Evolutionary conservation across 495 filamentous ascomycete genomes (phyloP), one percentile per base, ranked within the genome.

Genomic region (Aspergillus carlsbadensis): DNA sequence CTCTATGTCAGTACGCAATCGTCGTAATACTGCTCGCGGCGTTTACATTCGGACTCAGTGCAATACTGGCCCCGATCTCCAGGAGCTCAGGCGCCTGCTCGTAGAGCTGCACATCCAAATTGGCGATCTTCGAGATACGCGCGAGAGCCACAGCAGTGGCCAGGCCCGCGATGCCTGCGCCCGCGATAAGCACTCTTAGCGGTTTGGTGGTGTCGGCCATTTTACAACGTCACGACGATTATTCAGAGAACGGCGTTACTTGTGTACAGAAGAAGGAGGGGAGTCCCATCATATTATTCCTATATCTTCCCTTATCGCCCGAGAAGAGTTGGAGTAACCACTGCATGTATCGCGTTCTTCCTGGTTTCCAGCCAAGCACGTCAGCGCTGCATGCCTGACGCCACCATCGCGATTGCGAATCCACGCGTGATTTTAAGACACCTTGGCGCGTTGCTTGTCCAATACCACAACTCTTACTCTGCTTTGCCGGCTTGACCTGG

Each of bases 11-110:
- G n/a, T n/a, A n/a, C n/a, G n/a, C n/a, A n/a, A n/a, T n/a, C n/a
- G n/a, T n/a, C n/a, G n/a, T n/a, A n/a, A n/a, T n/a, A n/a, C n/a
- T n/a, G n/a, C n/a, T n/a, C n/a, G n/a, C n/a, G n/a, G n/a, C n/a
- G n/a, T n/a, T n/a, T 61, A 70, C 78, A 71, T 80, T 80, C 17
- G 76, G 76, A 41, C 78, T 76, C 7, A 81, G 65, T 7, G 78
- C 76, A 54, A 80, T 79, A 24, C 74, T 77, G 0, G 75, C 78
- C 8, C 76, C 76, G 36, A 81, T 79, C 48, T 81, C 77, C 31
- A 60, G 57, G 6, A 79, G 68, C 56, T 78, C 68, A 0, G 67
- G 50, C 7, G 78, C 72, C 56, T 74, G 71, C 40, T 80, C 77
- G 53, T 78, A 81, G 13, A 80, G 52, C 40, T 74, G 65, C 8